These are phyloP conservation scores for Globisporangium orthogonon DNA, from an alignment of 352 stramenopile species.

Conservation along the genomic window DNA sequence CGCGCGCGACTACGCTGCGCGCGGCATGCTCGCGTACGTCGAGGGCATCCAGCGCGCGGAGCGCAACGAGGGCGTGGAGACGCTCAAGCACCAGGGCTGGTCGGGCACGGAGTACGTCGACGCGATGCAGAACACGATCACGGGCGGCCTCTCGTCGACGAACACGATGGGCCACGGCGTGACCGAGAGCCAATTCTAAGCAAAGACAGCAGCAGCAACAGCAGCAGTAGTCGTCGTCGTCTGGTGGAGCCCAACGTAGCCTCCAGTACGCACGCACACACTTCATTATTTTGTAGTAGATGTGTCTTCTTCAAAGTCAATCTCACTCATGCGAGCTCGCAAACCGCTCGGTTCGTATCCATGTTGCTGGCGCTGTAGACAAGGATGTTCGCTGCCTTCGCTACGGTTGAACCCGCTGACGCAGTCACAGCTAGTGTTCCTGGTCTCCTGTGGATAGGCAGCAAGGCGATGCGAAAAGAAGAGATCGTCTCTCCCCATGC, in stretches of 20 bases:
- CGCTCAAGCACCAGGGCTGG: slow-evolving; percentile 98
- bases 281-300: not conserved
- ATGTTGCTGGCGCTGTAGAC: too few species aligned
- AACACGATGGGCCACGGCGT: slow-evolving; percentile 97
- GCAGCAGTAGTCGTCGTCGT: not conserved
- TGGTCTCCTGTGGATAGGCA: too few species aligned
- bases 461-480: too few species aligned
- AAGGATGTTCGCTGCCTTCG: too few species aligned
- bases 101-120: slow-evolving; percentile 96
- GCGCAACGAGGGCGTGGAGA: slow-evolving; percentile 91
- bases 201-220: too few species aligned
- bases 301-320: not conserved
- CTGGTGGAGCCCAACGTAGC: too few species aligned
- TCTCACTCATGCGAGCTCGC: too few species aligned
- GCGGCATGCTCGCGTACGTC: slow-evolving; percentile 95
- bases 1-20: slow-evolving; percentile 88
- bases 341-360: too few species aligned
- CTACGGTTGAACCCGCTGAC: too few species aligned
- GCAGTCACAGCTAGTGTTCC: too few species aligned
- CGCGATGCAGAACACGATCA: slow-evolving; percentile 94
- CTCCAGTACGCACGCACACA: not conserved
- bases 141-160: slow-evolving; percentile 92
- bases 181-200: slow-evolving; percentile 96
- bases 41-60: slow-evolving; percentile 95
- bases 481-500: too few species aligned